These are phyloP conservation scores for Hirsutella minnesotensis DNA, from an alignment of 2,329 filamentous ascomycete species.

Conservation along the genomic window DNA sequence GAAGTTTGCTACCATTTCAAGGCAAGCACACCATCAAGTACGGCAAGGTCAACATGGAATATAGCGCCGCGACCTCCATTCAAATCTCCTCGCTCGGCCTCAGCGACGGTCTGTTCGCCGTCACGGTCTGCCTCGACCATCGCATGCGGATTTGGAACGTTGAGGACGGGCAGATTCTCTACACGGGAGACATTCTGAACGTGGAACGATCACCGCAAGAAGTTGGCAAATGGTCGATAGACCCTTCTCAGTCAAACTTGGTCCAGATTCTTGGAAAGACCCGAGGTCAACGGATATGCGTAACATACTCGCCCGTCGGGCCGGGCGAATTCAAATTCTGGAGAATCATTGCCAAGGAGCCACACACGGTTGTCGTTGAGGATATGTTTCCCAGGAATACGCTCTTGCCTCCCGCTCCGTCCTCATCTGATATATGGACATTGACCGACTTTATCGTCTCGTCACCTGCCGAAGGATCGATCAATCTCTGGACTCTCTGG, in stretches of 20 bases:
- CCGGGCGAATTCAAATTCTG: conserved; percentile 93
- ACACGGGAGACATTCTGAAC: conserved; percentile 67
- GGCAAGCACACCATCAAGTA: conserved; percentile 51
- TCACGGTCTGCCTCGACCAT: conserved; percentile 84
- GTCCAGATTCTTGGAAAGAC: conserved; percentile 56
- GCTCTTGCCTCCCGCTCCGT: conserved; percentile 57
- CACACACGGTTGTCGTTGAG: conserved; percentile 51
- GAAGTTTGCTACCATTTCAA: conserved; percentile 55
- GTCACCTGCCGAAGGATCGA: conserved; percentile 37
- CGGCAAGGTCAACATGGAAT: conserved; percentile 53
- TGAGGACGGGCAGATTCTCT: conserved; percentile 64
- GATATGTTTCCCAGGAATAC: conserved; percentile 53
- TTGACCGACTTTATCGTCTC: conserved; percentile 63
- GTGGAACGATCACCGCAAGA: conserved; percentile 55
- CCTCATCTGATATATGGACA: conserved; percentile 66
- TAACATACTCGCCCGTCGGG: conserved; percentile 81
- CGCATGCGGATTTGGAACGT: conserved; percentile 83
- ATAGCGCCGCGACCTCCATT: conserved; percentile 54
- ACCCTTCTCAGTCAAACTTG: conserved; percentile 66
- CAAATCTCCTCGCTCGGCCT: conserved; percentile 40
- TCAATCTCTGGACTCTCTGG: conserved; percentile 67
- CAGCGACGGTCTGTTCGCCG: conserved; percentile 41
- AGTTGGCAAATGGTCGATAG: conserved; percentile 61
- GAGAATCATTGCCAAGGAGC: conserved; percentile 54
- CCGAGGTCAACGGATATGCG: conserved; percentile 45